Conservation (phyloP, 2,329 filamentous ascomycete genomes). For the Lojkania enalia region DNA sequence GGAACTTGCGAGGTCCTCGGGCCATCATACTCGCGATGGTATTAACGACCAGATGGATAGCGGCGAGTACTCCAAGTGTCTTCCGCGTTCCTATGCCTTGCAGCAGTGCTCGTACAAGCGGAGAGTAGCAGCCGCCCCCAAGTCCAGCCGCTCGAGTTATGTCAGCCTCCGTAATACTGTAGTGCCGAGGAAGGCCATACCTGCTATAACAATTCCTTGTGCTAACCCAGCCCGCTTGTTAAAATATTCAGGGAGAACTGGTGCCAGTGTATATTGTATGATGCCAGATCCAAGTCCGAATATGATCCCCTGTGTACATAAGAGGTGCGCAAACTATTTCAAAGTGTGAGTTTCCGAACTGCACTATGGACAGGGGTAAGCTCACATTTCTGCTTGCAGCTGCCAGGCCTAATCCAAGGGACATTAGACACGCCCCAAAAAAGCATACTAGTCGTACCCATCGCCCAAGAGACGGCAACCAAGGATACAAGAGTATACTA, state of each 20-base stretch:
- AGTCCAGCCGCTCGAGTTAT: slow-evolving; percentile 16
- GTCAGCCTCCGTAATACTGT: not conserved
- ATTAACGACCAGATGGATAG: slow-evolving; percentile 37
- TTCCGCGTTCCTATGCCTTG: slow-evolving; percentile 49
- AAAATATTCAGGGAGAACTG: slow-evolving; percentile 56
- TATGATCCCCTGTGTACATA: slow-evolving; percentile 51
- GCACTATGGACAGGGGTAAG: no score
- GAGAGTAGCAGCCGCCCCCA: slow-evolving; percentile 19
- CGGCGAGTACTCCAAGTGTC: slow-evolving; percentile 49
- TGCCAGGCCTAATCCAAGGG: slow-evolving; percentile 16
- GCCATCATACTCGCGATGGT: slow-evolving; percentile 40
- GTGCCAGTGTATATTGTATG: slow-evolving; percentile 50
- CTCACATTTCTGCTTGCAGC: no score
- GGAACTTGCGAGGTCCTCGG: slow-evolving; percentile 47
- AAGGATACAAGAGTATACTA: slow-evolving; percentile 21
- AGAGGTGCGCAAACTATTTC: slow-evolving; percentile 46
- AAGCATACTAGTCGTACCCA: slow-evolving; percentile 20
- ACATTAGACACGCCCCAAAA: slow-evolving; percentile 17
- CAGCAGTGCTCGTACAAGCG: slow-evolving; percentile 45
- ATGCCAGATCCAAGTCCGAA: slow-evolving; percentile 51
- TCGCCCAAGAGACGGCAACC: slow-evolving; percentile 21
- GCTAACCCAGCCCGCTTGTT: slow-evolving; percentile 48
- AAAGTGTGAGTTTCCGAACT: no score
- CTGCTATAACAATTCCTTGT: slow-evolving; percentile 21
- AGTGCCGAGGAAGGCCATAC: slow-evolving; percentile 10